Conservation (phyloP, 495 filamentous ascomycete genomes). For the Neurospora africana region DNA sequence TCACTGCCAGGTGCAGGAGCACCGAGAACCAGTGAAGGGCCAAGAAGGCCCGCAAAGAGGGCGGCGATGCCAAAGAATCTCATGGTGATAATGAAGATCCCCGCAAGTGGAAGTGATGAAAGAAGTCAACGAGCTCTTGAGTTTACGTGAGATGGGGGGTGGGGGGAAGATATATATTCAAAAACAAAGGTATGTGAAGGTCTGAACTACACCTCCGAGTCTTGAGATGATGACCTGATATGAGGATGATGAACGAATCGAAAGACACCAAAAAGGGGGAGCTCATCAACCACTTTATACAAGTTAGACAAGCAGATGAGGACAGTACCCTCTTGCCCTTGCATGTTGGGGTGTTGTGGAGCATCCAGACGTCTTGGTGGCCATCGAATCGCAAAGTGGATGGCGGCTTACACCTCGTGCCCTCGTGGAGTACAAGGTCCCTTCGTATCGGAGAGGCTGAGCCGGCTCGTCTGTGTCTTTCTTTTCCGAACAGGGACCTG, state of each 20-base stretch:
- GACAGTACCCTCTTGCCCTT: neutral
- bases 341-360: neutral
- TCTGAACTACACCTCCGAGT: neutral
- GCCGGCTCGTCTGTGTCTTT: neutral
- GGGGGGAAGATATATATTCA: neutral
- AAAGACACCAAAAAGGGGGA: neutral
- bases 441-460: neutral
- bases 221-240: neutral
- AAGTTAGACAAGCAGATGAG: neutral
- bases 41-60: conserved; percentile 14
- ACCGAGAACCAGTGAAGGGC: conserved; percentile 6
- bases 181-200: neutral
- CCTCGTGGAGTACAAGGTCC: neutral
- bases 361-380: neutral
- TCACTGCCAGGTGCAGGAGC: conserved; percentile 10
- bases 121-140: neutral
- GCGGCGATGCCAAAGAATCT: conserved; percentile 13
- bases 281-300: neutral
- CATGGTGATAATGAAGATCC: conserved; percentile 8
- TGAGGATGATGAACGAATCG: neutral
- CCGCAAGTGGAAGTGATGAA: neutral
- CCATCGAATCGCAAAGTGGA: neutral
- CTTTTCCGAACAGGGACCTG: neutral
- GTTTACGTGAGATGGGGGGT: neutral
- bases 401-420: neutral